These are phyloP conservation scores for Mycena galericulata DNA, from an alignment of 768 basidiomycete species.

Conservation along the genomic window DNA sequence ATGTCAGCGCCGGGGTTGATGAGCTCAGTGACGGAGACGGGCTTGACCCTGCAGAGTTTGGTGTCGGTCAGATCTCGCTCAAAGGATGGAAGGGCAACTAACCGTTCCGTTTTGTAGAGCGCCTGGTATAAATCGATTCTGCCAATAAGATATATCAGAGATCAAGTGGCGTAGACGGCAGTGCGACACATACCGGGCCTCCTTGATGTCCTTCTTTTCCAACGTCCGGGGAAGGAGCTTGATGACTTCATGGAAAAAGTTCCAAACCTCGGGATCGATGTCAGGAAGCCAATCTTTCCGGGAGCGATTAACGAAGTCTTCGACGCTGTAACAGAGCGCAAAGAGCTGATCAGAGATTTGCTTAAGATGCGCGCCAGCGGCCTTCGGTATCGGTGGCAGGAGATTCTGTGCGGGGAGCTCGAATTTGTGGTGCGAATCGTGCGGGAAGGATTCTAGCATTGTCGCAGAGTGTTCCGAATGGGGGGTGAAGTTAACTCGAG, in stretches of 20 bases:
- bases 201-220: not conserved
- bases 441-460: conserved; percentile 5
- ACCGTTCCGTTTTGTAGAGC: not conserved
- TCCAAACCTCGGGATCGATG: not conserved
- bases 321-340: conserved; percentile 15
- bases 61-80: not conserved
- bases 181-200: conserved; percentile 3
- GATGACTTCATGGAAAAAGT: conserved; percentile 17
- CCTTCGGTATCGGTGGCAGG: not conserved
- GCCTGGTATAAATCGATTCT: not conserved
- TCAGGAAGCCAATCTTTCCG: not conserved
- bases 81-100: not conserved
- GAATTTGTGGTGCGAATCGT: conserved; percentile 10
- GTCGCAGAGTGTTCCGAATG: not conserved
- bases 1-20: conserved; percentile 21
- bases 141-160: not conserved
- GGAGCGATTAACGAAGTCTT: conserved; percentile 1
- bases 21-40: not conserved
- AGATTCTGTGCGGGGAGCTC: conserved; percentile 12
- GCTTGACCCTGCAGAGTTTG: not conserved
- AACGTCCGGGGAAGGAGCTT: not conserved
- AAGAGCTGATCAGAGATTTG: conserved; percentile 7
- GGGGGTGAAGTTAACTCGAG: not conserved
- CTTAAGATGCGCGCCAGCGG: not conserved
- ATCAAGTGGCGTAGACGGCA: not conserved